These are phyloP conservation scores for Chlorella variabilis DNA, from an alignment of 163 green algal genomes.

Conservation along the genomic window DNA sequence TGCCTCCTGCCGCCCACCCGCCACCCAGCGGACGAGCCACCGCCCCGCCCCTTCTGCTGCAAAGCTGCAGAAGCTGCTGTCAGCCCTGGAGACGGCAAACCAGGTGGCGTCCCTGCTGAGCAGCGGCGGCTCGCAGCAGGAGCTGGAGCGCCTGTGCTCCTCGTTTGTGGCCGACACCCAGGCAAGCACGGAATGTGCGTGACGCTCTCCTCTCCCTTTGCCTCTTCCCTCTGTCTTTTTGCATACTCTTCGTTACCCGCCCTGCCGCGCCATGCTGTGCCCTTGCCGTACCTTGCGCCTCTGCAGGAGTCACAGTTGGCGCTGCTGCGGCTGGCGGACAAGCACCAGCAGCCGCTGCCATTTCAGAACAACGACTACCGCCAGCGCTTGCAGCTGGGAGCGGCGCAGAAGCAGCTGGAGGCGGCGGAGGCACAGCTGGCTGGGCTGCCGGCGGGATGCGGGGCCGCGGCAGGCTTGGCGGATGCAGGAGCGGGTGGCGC, in stretches of 20 bases:
- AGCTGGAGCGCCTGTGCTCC: constrained; percentile 16
- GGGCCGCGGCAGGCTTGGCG: not conserved
- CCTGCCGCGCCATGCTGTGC: not conserved
- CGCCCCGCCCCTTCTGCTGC: too few species aligned
- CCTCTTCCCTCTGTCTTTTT: too few species aligned
- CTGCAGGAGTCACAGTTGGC: constrained; percentile 18
- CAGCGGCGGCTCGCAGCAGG: not conserved
- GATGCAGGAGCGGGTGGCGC: not conserved
- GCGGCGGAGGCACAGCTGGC: constrained; percentile 20
- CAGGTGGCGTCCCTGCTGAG: constrained; percentile 14
- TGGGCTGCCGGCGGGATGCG: too few species aligned
- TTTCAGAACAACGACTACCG: constrained; percentile 19
- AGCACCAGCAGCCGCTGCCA: constrained; percentile 27
- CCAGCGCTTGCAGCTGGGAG: constrained; percentile 7
- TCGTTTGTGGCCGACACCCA: constrained; percentile 10
- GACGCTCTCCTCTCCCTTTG: too few species aligned
- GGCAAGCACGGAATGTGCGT: not conserved
- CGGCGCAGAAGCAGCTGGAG: constrained; percentile 3
- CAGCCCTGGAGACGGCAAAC: not conserved
- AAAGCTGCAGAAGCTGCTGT: constrained; percentile 18
- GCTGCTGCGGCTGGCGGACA: constrained; percentile 20
- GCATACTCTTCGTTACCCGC: too few species aligned
- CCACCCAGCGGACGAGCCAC: not conserved
- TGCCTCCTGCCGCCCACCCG: too few species aligned
- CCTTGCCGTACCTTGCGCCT: not conserved